Evolutionary conservation across 768 basidiomycete genomes (phyloP).

Genomic region (Russula virescens): DNA sequence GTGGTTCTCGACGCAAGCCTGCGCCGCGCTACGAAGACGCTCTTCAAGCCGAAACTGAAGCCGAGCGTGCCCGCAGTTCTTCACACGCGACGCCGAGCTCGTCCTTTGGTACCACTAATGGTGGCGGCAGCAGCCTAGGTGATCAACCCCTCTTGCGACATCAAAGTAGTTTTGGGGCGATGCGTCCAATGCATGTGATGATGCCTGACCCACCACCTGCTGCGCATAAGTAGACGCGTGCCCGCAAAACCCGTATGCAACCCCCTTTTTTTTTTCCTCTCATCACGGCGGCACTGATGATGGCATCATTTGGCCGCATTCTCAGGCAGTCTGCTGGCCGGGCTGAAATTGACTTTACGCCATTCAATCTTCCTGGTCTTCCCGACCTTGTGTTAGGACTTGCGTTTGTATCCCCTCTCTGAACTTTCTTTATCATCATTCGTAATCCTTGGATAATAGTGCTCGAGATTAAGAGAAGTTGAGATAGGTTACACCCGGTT

Average conservation of each 20-base stretch:
- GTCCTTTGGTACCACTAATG: neutral
- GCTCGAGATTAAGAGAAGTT: no score
- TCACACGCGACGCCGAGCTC: constrained; percentile 25
- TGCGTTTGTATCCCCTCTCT: neutral
- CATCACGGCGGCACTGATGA: neutral
- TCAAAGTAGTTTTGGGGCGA: constrained; percentile 31
- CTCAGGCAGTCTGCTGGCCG: constrained; percentile 21
- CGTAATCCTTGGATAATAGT: no score
- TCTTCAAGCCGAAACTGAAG: neutral
- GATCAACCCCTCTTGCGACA: constrained; percentile 26
- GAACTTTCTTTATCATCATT: no score
- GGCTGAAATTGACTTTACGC: constrained; percentile 4
- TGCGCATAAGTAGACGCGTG: neutral
- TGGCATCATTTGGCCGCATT: neutral
- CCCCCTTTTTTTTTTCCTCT: neutral
- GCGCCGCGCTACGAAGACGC: constrained; percentile 20
- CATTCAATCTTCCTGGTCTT: neutral
- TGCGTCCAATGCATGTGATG: constrained; percentile 29
- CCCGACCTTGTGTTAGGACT: neutral
- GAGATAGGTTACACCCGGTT: no score
- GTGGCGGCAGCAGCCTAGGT: neutral
- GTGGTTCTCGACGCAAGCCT: constrained; percentile 20
- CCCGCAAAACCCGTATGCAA: neutral
- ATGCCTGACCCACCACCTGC: constrained; percentile 29
- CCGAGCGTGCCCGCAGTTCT: neutral